Conservation (phyloP, 2,329 filamentous ascomycete species). For the Nakataea oryzae region DNA sequence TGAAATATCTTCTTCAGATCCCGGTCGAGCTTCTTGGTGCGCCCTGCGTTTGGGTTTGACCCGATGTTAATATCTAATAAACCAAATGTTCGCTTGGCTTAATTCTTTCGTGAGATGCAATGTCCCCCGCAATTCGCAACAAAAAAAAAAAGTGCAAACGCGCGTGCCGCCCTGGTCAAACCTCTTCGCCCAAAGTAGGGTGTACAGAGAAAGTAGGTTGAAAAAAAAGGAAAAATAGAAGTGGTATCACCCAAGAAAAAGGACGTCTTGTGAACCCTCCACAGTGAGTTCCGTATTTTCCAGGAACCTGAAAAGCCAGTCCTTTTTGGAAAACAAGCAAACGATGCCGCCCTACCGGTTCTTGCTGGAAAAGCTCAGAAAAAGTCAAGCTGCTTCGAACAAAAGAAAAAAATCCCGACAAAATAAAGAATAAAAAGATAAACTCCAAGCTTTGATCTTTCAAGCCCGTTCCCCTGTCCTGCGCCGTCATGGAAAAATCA, state of each 20-base stretch:
- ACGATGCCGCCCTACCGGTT: background rate
- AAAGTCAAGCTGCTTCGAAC: background rate
- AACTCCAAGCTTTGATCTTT: background rate
- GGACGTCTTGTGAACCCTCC: background rate
- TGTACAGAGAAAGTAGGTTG: background rate
- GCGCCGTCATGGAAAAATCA: background rate
- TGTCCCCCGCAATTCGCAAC: background rate
- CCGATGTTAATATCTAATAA: background rate
- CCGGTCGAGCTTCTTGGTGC: background rate
- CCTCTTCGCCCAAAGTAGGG: background rate
- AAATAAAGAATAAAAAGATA: background rate
- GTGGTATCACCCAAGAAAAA: conserved; percentile 1
- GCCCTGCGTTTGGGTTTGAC: background rate
- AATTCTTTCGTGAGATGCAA: background rate
- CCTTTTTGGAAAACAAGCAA: background rate
- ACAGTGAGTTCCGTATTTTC: background rate
- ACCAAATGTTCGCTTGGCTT: background rate
- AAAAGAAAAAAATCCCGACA: background rate
- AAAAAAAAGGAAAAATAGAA: background rate
- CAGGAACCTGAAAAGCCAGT: background rate
- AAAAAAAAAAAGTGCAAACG: background rate
- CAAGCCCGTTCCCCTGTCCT: background rate
- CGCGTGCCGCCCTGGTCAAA: background rate
- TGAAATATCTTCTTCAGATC: background rate
- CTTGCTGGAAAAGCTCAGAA: background rate